Evolutionary conservation across 257 asterid species (phyloP).

Genomic region (Plantago ovata): DNA sequence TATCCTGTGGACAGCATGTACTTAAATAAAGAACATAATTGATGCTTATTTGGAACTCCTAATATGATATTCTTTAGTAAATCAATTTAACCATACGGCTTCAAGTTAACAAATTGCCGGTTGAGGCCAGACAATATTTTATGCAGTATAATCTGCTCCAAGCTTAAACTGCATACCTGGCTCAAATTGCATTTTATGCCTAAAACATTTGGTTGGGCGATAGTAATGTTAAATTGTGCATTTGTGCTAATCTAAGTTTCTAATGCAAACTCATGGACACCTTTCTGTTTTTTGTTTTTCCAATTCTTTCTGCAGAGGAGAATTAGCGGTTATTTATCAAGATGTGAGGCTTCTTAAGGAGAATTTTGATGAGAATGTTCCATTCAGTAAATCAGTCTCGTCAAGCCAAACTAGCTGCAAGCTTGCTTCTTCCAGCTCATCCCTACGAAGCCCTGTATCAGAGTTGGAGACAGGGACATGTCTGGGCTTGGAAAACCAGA

Average conservation of each 20-base stretch:
- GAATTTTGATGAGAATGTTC: conserved; percentile 51
- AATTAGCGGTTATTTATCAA: conserved; percentile 73
- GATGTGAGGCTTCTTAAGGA: conserved; percentile 64
- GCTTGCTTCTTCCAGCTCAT: conserved; percentile 56
- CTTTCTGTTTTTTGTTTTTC: neutral
- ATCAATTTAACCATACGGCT: no score
- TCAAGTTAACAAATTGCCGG: no score
- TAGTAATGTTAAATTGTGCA: neutral
- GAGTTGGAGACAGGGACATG: conserved; percentile 10
- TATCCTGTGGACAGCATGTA: no score
- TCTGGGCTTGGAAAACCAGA: no score
- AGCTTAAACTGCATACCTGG: no score
- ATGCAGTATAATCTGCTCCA: no score
- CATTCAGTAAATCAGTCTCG: conserved; percentile 46
- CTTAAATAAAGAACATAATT: no score
- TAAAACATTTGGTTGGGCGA: no score
- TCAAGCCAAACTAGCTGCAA: conserved; percentile 57
- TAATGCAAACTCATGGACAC: neutral
- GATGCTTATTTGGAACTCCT: no score
- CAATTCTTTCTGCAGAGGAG: conserved; percentile 53
- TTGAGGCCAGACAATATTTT: no score
- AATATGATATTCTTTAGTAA: no score
- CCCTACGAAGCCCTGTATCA: conserved; percentile 33
- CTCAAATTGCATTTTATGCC: no score
- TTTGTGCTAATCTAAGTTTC: neutral